Evolutionary conservation across 305 asterid species (phyloP), one percentile per base, ranked within the genome.

Genomic region (Rubia peregrina): DNA sequence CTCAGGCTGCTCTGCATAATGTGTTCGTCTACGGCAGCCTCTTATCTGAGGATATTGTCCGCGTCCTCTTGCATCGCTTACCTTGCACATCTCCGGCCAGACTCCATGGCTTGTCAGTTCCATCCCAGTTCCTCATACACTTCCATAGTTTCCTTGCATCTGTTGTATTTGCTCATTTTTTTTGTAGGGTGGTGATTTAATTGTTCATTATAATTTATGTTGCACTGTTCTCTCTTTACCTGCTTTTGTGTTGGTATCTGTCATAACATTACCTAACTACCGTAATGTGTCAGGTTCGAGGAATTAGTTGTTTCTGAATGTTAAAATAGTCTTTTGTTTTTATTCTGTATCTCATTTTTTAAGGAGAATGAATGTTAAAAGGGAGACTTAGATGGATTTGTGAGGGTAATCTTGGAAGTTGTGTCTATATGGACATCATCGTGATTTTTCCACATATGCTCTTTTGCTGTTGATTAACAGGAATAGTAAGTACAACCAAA

Each of bases 1-100:
- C 75, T 67, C 69, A 71, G 55, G 72, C 83, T 2, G 51, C 65
- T n/a, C 46, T 77, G 40, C 82, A 83, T 42, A 85, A 83, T 51
- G 96, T 91, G 51, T 94, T 94, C 82, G 96, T 94, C 49, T 94
- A 94, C 76, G 98, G 98, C 68, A 94, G 97, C 79, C 95, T 92
- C 77, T 82, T 89, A 24, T 83, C 96, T 1, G 96, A 91, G 82
- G 98, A 91, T 77, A 88, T 94, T 77, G 97, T 88, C 66, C 83
- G 84, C 0, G 85, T 70, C 36, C 95, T 94, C 59, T 77, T 94
- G 78, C 82, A 82, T 43, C 97, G 97, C 46, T 80, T 94, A 17
- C 97, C 96, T 78, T 80, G 76, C 13, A 85, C 89, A 73, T 81
- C 86, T 49, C 84, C 85, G 0, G 98, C 97, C 63, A 21, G 57